Evolutionary conservation across 768 basidiomycete species (phyloP).

Genomic region (Solioccasus polychromus): DNA sequence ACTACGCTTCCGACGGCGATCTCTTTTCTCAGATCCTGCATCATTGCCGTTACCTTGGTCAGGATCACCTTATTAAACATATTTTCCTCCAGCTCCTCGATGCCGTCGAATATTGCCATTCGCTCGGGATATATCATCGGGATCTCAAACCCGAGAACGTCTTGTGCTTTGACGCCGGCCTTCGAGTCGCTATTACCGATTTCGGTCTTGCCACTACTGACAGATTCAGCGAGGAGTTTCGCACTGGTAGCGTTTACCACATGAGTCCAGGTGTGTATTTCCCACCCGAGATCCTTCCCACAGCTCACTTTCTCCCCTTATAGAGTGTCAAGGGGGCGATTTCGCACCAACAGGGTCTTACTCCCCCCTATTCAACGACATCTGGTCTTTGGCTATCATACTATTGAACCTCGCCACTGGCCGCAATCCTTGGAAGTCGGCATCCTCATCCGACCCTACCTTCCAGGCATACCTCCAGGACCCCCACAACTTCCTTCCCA

Average conservation of each 20-base stretch:
- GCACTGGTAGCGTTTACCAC: slow-evolving; percentile 97
- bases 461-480: slow-evolving; percentile 85
- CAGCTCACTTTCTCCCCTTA: slow-evolving; percentile 22
- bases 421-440: slow-evolving; percentile 95
- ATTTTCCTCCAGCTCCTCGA: slow-evolving; percentile 94
- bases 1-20: slow-evolving; percentile 88
- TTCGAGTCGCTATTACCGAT: slow-evolving; percentile 83
- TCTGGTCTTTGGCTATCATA: slow-evolving; percentile 96
- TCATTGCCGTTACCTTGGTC: slow-evolving; percentile 72
- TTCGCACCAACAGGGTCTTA: slow-evolving; percentile 67
- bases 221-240: slow-evolving; percentile 79
- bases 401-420: slow-evolving; percentile 94
- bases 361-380: slow-evolving; percentile 85
- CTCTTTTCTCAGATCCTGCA: slow-evolving; percentile 88
- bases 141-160: slow-evolving; percentile 98
- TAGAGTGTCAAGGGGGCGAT: slow-evolving; percentile 83
- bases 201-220: slow-evolving; percentile 94
- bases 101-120: slow-evolving; percentile 91
- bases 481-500: slow-evolving; percentile 75
- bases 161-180: slow-evolving; percentile 77
- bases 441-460: slow-evolving; percentile 76
- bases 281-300: slow-evolving; percentile 8
- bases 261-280: slow-evolving; percentile 82
- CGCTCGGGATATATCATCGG: slow-evolving; percentile 89
- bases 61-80: slow-evolving; percentile 79